These are phyloP conservation scores for Trichoderma cornu-damae DNA, from an alignment of 2,329 filamentous ascomycete genomes.

Conservation along the genomic window DNA sequence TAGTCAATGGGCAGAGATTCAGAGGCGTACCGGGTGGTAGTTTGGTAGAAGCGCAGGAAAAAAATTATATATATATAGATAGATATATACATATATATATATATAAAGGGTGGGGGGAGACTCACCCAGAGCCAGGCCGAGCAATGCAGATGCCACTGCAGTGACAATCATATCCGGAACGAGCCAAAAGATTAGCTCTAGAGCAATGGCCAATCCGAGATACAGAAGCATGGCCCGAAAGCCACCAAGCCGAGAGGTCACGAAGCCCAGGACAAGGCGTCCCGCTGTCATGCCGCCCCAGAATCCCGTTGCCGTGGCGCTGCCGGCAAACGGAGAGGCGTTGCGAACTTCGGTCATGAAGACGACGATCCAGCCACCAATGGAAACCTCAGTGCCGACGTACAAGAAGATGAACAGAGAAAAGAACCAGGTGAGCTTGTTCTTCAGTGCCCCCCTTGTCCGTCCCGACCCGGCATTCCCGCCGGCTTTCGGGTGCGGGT, in stretches of 20 bases:
- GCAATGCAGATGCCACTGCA: conserved; percentile 62
- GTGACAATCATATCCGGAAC: conserved; percentile 73
- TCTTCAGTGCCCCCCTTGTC: conserved; percentile 10
- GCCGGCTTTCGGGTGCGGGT: conserved; percentile 31
- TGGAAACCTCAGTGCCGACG: conserved; percentile 68
- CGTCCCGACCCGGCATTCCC: conserved; percentile 44
- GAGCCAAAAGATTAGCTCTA: conserved; percentile 75
- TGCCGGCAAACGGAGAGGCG: conserved; percentile 59
- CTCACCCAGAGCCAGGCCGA: conserved; percentile 30
- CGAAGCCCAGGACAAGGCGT: conserved; percentile 60
- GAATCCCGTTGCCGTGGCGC: conserved; percentile 70
- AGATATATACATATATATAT: too few species aligned
- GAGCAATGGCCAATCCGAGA: conserved; percentile 56
- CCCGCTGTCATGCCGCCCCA: conserved; percentile 76
- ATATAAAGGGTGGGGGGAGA: too few species aligned
- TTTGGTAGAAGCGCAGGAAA: not conserved
- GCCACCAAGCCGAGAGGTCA: conserved; percentile 67
- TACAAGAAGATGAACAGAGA: conserved; percentile 70
- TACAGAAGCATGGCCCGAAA: conserved; percentile 60
- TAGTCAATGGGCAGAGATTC: not conserved
- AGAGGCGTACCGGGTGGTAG: too few species aligned
- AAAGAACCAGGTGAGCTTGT: conserved; percentile 51
- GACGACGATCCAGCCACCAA: conserved; percentile 77
- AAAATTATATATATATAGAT: too few species aligned
- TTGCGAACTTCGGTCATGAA: conserved; percentile 75